Conservation (phyloP, 2,329 filamentous ascomycete genomes). For the Aaosphaeria pasadenensis region DNA sequence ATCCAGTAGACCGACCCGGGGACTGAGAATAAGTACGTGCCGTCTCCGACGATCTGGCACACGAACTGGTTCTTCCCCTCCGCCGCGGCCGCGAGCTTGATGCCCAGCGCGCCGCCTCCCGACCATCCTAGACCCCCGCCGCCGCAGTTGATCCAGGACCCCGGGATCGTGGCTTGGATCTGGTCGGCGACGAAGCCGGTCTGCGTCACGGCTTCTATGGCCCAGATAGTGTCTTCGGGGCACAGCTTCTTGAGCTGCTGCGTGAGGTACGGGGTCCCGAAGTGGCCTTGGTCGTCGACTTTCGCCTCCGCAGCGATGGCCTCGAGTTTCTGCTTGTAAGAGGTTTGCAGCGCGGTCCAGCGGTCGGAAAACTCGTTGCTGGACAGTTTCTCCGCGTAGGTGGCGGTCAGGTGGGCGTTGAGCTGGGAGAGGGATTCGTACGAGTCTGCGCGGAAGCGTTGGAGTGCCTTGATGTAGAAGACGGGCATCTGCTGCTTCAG, state of each 20-base stretch:
- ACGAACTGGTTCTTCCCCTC: slow-evolving; percentile 41
- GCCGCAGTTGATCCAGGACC: slow-evolving; percentile 78
- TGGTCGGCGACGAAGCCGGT: slow-evolving; percentile 67
- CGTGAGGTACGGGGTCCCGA: slow-evolving; percentile 59
- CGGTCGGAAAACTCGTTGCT: slow-evolving; percentile 43
- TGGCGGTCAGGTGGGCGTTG: slow-evolving; percentile 55
- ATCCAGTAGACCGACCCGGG: slow-evolving; percentile 69
- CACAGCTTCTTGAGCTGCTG: slow-evolving; percentile 55
- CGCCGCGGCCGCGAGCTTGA: slow-evolving; percentile 66
- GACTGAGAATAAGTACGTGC: slow-evolving; percentile 64
- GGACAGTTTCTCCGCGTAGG: slow-evolving; percentile 35
- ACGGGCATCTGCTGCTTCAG: slow-evolving; percentile 62
- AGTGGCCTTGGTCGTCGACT: slow-evolving; percentile 60
- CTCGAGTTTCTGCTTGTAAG: slow-evolving; percentile 58
- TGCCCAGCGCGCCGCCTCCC: slow-evolving; percentile 69
- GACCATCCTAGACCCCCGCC: slow-evolving; percentile 80
- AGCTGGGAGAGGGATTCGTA: slow-evolving; percentile 66
- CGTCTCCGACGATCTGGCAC: slow-evolving; percentile 60
- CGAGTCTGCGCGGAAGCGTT: slow-evolving; percentile 51
- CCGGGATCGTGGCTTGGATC: slow-evolving; percentile 64
- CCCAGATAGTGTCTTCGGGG: slow-evolving; percentile 68
- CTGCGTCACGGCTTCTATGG: slow-evolving; percentile 75
- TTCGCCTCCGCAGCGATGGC: slow-evolving; percentile 56
- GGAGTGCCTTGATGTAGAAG: slow-evolving; percentile 55
- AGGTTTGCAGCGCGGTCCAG: slow-evolving; percentile 55